A percentile compares a stretch with the other conserved stretches of the same genome.
Evolutionary conservation across 257 asterid genomes (phyloP).

Genomic region (Fraxinus pennsylvanica): DNA sequence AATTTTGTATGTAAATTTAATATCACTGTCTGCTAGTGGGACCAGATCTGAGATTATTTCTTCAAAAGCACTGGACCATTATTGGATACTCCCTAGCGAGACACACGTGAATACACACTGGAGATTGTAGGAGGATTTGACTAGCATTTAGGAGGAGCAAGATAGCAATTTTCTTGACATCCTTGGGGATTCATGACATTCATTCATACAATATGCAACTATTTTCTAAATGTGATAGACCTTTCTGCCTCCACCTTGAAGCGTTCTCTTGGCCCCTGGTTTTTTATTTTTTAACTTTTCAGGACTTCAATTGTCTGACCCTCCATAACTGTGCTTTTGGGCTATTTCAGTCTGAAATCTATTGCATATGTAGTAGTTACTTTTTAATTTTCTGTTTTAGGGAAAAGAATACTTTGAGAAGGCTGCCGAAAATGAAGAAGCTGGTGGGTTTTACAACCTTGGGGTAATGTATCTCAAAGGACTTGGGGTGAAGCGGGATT

Average conservation of each 20-base stretch:
- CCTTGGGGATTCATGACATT: not conserved
- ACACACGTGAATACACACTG: not conserved
- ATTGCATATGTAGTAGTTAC: not conserved
- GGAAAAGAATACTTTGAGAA: slow-evolving; percentile 92
- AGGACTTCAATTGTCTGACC: not conserved
- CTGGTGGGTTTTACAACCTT: slow-evolving; percentile 93
- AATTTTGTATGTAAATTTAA: not conserved
- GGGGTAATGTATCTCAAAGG: slow-evolving; percentile 92
- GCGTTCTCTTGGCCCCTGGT: not conserved
- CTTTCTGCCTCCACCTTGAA: not conserved
- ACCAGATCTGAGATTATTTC: not conserved
- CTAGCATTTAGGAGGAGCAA: not conserved
- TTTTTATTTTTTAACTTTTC: not conserved
- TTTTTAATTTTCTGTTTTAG: slow-evolving; percentile 42
- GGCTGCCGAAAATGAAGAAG: slow-evolving; percentile 88
- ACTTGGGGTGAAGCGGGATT: slow-evolving; percentile 90
- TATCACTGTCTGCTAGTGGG: not conserved
- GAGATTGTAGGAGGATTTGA: not conserved
- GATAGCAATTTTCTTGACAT: not conserved
- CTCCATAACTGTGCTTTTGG: not conserved
- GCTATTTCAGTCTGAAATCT: not conserved
- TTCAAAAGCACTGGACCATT: not conserved
- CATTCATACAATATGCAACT: not conserved
- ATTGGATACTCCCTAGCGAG: not conserved
- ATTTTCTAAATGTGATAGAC: not conserved